Evolutionary conservation across 305 asterid genomes (phyloP).

Genomic region (Caryopteris hybrid): DNA sequence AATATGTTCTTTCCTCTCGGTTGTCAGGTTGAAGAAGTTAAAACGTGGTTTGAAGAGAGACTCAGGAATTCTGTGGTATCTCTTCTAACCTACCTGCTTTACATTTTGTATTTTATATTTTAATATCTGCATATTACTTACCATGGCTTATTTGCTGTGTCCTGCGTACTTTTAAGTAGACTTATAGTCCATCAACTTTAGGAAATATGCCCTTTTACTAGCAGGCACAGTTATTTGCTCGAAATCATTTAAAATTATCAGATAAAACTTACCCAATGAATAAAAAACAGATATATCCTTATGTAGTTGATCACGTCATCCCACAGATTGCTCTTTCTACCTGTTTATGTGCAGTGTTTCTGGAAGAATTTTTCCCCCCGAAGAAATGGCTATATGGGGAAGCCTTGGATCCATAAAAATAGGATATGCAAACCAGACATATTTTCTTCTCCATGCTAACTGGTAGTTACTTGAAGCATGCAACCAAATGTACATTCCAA

Average conservation of each 20-base stretch:
- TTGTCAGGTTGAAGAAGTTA: slow-evolving; percentile 86
- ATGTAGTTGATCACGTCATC: neutral
- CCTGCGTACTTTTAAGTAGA: slow-evolving; percentile 3
- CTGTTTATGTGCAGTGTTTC: neutral
- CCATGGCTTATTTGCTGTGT: neutral
- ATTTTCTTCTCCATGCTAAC: neutral
- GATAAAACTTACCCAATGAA: neutral
- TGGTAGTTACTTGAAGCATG: neutral
- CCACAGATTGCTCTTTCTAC: neutral
- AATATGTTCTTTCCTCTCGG: slow-evolving; percentile 23
- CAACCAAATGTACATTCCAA: neutral
- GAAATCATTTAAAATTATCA: neutral
- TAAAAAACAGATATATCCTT: neutral
- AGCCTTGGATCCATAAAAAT: neutral
- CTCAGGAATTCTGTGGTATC: slow-evolving; percentile 47
- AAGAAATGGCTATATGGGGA: neutral
- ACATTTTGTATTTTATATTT: neutral
- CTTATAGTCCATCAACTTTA: neutral
- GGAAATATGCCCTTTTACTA: neutral
- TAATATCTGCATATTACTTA: neutral
- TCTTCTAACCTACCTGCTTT: neutral
- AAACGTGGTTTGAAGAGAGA: slow-evolving; percentile 78
- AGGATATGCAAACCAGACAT: neutral
- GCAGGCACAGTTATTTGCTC: neutral
- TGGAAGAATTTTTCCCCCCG: neutral